Percentiles rank a stretch among this genome's conserved stretches.
phyloP scores from a whole-genome alignment of 495 filamentous ascomycete genomes.

The Trichocladium antarcticum region DNA sequence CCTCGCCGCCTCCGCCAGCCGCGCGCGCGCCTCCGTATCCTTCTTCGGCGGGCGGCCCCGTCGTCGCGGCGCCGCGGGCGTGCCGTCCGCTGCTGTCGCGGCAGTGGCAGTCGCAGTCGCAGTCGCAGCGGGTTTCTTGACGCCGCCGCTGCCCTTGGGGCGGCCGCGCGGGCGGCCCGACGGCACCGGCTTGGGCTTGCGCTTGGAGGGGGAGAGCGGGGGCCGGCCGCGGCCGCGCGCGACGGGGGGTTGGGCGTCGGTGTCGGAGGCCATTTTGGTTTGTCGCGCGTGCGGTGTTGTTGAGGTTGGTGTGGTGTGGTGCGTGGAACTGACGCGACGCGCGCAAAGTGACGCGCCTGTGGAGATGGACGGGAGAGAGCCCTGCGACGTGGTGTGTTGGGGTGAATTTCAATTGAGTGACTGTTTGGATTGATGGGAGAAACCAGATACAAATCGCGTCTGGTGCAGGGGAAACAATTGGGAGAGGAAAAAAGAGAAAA shows the following conservation, averaged over 20 bases:
- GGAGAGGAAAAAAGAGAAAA: too few species aligned
- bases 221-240: conserved; percentile 39
- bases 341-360: too few species aligned
- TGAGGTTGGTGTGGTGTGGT: too few species aligned
- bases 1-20: neutral
- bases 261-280: too few species aligned
- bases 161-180: conserved; percentile 36
- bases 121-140: conserved; percentile 21
- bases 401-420: too few species aligned
- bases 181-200: conserved; percentile 28
- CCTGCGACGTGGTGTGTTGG: too few species aligned
- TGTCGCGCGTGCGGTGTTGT: too few species aligned
- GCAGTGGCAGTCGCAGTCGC: conserved; percentile 4
- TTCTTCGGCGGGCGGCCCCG: conserved; percentile 7
- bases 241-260: conserved; percentile 12
- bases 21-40: conserved; percentile 15
- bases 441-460: too few species aligned
- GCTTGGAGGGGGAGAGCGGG: conserved; percentile 13
- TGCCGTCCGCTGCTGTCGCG: neutral
- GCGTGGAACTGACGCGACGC: too few species aligned
- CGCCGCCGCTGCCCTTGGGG: conserved; percentile 31
- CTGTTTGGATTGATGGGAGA: too few species aligned
- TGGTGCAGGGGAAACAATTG: too few species aligned
- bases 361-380: too few species aligned
- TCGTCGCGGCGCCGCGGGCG: conserved; percentile 1